Conservation (phyloP, 768 basidiomycete species). For the Royoungia palumana region DNA sequence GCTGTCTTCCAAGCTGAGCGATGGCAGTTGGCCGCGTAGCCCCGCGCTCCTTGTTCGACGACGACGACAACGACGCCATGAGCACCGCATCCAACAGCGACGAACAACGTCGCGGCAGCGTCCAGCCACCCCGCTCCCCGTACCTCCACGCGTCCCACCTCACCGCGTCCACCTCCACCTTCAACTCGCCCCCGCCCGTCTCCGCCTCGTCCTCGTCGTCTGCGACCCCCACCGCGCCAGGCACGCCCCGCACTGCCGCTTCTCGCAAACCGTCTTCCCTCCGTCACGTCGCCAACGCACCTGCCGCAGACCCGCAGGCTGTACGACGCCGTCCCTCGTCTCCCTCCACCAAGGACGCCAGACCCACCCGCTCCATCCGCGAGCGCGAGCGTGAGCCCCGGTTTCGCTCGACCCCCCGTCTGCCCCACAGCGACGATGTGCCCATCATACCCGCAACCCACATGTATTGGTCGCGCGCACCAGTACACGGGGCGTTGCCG, state of each 20-base stretch:
- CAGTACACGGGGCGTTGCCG: constrained; percentile 69
- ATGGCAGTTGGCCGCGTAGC: constrained; percentile 24
- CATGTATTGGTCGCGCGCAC: constrained; percentile 86
- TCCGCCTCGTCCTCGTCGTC: constrained; percentile 10
- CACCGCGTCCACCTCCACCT: constrained; percentile 36
- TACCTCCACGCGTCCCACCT: constrained; percentile 37
- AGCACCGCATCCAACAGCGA: constrained; percentile 15
- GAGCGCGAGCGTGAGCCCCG: constrained; percentile 34
- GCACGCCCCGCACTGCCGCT: constrained; percentile 25
- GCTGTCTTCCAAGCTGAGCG: constrained; percentile 5
- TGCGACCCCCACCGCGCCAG: constrained; percentile 18
- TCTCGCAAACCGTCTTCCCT: constrained; percentile 33
- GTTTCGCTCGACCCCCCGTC: constrained; percentile 48
- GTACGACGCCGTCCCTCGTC: constrained; percentile 27
- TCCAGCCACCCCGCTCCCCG: constrained; percentile 30
- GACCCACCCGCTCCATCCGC: constrained; percentile 8
- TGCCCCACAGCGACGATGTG: constrained; percentile 60
- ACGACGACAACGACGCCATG: constrained; percentile 26
- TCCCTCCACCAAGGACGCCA: constrained; percentile 27
- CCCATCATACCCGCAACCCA: constrained; percentile 63
- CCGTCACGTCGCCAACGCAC: constrained; percentile 29
- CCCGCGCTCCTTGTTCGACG: constrained; percentile 12
- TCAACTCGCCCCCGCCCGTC: constrained; percentile 19
- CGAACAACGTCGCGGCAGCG: constrained; percentile 6
- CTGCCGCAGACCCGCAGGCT: constrained; percentile 24